phyloP scores from a whole-genome alignment of 495 filamentous ascomycete species.

The Glarea lozoyensis region DNA sequence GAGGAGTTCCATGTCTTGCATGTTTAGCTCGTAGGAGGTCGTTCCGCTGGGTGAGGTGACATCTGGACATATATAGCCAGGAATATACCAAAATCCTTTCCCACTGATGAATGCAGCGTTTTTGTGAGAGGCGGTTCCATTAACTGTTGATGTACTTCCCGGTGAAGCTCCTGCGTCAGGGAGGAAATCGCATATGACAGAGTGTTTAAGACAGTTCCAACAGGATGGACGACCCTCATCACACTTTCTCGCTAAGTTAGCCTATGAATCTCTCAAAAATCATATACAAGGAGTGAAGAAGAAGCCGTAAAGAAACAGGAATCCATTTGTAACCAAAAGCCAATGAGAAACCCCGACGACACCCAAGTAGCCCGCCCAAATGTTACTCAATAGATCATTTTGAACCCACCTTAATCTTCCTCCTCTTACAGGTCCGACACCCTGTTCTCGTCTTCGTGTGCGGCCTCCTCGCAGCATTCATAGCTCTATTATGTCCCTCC shows the following conservation, averaged over 20 bases:
- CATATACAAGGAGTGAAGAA: background rate
- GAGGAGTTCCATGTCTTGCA: conserved; percentile 30
- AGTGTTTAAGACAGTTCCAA: conserved; percentile 30
- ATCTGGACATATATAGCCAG: background rate
- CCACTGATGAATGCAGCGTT: background rate
- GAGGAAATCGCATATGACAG: conserved; percentile 27
- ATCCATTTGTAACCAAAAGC: background rate
- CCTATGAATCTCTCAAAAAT: background rate
- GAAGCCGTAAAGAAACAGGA: background rate
- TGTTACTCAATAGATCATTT: background rate
- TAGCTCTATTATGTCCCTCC: background rate
- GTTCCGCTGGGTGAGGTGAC: background rate
- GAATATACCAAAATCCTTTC: background rate
- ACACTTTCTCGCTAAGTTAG: conserved; percentile 17
- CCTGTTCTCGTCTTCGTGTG: conserved; percentile 31
- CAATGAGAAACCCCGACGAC: no score
- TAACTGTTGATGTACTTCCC: background rate
- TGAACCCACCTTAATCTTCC: conserved; percentile 28
- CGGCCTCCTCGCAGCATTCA: background rate
- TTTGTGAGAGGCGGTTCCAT: background rate
- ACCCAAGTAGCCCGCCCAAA: background rate
- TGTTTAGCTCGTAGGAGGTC: conserved; percentile 17
- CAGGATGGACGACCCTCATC: conserved; percentile 30
- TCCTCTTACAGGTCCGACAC: conserved; percentile 25
- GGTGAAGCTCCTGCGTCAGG: background rate